These are phyloP conservation scores for Kazachstania sp. DNA, from an alignment of 1,139 yeast genomes.

Conservation along the genomic window DNA sequence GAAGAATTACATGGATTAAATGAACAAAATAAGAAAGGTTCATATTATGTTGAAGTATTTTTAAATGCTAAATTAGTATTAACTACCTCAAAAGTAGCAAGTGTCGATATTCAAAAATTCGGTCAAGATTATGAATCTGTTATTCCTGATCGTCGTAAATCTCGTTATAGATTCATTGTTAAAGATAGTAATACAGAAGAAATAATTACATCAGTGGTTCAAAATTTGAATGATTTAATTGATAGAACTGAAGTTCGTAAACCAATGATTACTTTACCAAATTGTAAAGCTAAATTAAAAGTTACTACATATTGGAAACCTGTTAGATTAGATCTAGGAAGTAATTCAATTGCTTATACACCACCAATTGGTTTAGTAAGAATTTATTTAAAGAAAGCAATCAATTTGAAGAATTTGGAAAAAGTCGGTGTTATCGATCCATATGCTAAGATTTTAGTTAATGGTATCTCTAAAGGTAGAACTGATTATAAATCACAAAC, in stretches of 20 bases:
- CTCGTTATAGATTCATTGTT: constrained; percentile 57
- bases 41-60: constrained; percentile 65
- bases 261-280: constrained; percentile 60
- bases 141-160: constrained; percentile 61
- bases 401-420: constrained; percentile 72
- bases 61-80: constrained; percentile 52
- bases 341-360: constrained; percentile 70
- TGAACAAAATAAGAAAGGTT: constrained; percentile 36
- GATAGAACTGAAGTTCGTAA: constrained; percentile 73
- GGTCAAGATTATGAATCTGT: constrained; percentile 60
- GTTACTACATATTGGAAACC: constrained; percentile 78
- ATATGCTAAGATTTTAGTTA: constrained; percentile 69
- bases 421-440: constrained; percentile 90
- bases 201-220: constrained; percentile 52
- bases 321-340: constrained; percentile 56
- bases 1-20: constrained; percentile 24
- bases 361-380: constrained; percentile 95
- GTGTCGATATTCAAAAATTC: constrained; percentile 63
- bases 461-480: constrained; percentile 69
- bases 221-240: constrained; percentile 59
- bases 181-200: constrained; percentile 53
- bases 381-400: constrained; percentile 61
- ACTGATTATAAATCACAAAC: constrained; percentile 64
- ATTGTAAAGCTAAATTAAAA: constrained; percentile 63
- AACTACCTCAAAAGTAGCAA: constrained; percentile 52